These are phyloP conservation scores for Kodamaea fungicola DNA, from an alignment of 1,139 yeast genomes.

Conservation along the genomic window DNA sequence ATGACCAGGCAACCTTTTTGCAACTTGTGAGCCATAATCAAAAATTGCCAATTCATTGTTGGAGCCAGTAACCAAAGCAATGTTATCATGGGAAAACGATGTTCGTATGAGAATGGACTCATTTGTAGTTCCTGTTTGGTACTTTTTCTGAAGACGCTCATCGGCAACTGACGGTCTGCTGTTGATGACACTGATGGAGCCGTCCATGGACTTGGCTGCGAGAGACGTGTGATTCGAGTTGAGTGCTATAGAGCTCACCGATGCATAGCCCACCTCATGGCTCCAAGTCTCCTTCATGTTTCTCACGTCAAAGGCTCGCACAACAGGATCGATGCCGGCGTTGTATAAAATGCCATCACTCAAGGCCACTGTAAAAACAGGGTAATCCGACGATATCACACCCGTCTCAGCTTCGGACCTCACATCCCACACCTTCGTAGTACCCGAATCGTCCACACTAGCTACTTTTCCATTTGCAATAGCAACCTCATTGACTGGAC, in stretches of 20 bases:
- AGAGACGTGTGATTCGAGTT: constrained; percentile 49
- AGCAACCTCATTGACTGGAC: constrained; percentile 55
- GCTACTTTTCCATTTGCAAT: constrained; percentile 28
- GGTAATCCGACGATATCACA: constrained; percentile 46
- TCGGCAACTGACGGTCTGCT: not conserved
- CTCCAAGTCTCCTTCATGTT: constrained; percentile 41
- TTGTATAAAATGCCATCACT: constrained; percentile 41
- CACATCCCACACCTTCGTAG: constrained; percentile 59
- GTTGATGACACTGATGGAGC: constrained; percentile 55
- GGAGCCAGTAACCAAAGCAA: constrained; percentile 54
- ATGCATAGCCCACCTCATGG: constrained; percentile 41
- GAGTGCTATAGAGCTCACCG: constrained; percentile 53
- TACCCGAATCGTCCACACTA: constrained; percentile 68
- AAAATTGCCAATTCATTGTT: constrained; percentile 60
- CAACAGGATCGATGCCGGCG: constrained; percentile 66
- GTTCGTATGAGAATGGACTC: constrained; percentile 54
- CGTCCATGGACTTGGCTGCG: constrained; percentile 57
- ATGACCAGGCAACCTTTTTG: constrained; percentile 58
- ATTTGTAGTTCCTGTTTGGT: constrained; percentile 57
- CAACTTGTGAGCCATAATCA: constrained; percentile 52
- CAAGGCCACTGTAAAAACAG: constrained; percentile 53
- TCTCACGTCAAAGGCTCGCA: constrained; percentile 56
- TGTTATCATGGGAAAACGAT: constrained; percentile 36
- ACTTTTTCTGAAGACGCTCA: constrained; percentile 27
- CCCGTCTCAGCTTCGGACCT: constrained; percentile 41